phyloP scores from a whole-genome alignment of 768 basidiomycete genomes.

The Psilocybe tampanensis region DNA sequence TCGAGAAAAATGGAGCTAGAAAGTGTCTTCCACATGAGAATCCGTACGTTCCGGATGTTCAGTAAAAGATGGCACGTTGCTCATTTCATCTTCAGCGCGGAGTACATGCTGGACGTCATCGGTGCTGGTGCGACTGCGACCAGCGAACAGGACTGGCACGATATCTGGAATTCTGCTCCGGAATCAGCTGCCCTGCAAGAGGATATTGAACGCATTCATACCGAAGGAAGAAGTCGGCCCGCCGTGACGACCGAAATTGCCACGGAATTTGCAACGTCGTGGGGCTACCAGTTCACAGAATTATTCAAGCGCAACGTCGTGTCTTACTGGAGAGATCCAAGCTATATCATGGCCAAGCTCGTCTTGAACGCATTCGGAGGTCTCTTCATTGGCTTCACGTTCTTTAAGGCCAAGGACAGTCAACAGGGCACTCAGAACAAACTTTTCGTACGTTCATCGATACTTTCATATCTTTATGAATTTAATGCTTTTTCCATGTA shows the following conservation, averaged over 20 bases:
- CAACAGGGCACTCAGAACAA: constrained; percentile 67
- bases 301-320: constrained; percentile 46
- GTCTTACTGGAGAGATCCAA: constrained; percentile 59
- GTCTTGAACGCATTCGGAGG: constrained; percentile 54
- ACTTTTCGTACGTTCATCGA: constrained; percentile 52
- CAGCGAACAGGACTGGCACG: constrained; percentile 56
- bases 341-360: constrained; percentile 62
- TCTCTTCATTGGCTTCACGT: constrained; percentile 64
- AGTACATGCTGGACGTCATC: constrained; percentile 71
- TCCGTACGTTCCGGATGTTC: constrained; percentile 46
- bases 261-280: constrained; percentile 54
- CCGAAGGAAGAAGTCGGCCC: constrained; percentile 45
- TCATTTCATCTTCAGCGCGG: constrained; percentile 40
- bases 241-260: constrained; percentile 37
- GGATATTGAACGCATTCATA: constrained; percentile 50
- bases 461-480: constrained; percentile 12
- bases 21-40: constrained; percentile 69
- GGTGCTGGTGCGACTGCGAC: constrained; percentile 72
- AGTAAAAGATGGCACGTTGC: neutral
- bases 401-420: constrained; percentile 55
- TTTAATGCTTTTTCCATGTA: constrained; percentile 18
- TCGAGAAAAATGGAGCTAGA: constrained; percentile 69
- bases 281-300: constrained; percentile 48
- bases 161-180: constrained; percentile 55
- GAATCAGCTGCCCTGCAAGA: constrained; percentile 39